phyloP scores from a whole-genome alignment of 129 eudicot genomes.

The Lactuca sativa region DNA sequence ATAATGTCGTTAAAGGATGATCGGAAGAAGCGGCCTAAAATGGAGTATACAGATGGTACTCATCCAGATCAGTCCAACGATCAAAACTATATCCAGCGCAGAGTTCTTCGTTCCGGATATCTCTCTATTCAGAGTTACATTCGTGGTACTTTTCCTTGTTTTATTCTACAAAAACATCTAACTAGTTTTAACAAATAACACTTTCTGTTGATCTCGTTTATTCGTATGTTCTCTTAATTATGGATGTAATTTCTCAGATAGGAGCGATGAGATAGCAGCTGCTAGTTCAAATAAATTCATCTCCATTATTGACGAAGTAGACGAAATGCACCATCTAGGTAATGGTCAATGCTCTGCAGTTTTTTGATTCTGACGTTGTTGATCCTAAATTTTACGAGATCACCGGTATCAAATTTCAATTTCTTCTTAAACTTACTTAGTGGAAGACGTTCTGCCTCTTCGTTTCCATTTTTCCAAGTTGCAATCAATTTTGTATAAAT shows the following conservation, averaged over 20 bases:
- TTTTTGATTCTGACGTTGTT: not conserved
- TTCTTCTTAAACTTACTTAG: not conserved
- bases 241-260: constrained; percentile 31
- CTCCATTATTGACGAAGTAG: constrained; percentile 42
- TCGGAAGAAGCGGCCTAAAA: no score
- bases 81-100: not conserved
- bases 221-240: not conserved
- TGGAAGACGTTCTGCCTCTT: no score
- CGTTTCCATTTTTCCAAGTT: no score
- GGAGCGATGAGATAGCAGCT: constrained; percentile 47
- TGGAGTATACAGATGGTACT: not conserved
- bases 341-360: not conserved
- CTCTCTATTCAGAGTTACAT: not conserved
- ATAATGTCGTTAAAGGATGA: no score
- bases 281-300: constrained; percentile 39
- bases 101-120: not conserved
- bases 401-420: not conserved
- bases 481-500: no score
- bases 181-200: not conserved
- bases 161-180: not conserved
- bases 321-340: constrained; percentile 58
- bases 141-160: constrained; percentile 11
- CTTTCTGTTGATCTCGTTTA: not conserved
- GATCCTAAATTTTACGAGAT: not conserved
- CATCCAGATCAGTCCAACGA: not conserved